Conservation (phyloP, 2,329 filamentous ascomycete species). For the Aspergillus luchuensis region DNA sequence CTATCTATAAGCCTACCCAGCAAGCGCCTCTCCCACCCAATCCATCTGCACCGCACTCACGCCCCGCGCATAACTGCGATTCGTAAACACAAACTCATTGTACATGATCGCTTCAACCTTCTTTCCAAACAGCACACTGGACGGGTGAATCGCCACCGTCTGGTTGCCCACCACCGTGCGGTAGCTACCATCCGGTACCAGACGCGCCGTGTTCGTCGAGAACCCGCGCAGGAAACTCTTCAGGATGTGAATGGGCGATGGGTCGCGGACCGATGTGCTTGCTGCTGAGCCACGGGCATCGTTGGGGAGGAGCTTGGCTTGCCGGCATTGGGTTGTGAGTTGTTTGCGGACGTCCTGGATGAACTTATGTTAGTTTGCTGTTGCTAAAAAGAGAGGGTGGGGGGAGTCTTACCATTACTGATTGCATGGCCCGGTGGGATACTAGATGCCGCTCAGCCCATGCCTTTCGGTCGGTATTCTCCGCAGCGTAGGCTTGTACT, state of each 20-base stretch:
- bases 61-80: constrained; percentile 62
- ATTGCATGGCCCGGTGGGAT: constrained; percentile 65
- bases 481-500: constrained; percentile 61
- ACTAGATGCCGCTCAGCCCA: constrained; percentile 64
- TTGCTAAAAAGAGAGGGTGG: not conserved
- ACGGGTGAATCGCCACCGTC: constrained; percentile 64
- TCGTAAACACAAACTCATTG: constrained; percentile 67
- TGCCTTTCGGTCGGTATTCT: constrained; percentile 59
- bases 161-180: constrained; percentile 64
- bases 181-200: constrained; percentile 64
- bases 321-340: constrained; percentile 57
- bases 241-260: constrained; percentile 53
- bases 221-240: constrained; percentile 62
- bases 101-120: constrained; percentile 66
- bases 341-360: constrained; percentile 62
- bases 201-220: constrained; percentile 60
- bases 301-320: constrained; percentile 47
- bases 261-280: constrained; percentile 30
- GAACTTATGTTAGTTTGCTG: constrained; percentile 8
- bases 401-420: constrained; percentile 54
- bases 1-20: constrained; percentile 21
- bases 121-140: constrained; percentile 61
- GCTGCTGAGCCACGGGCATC: constrained; percentile 16
- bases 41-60: constrained; percentile 65
- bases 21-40: constrained; percentile 59